Base-by-base conservation (phyloP, 2,329 filamentous ascomycete genomes). In the Exophiala alcalophila region DNA sequence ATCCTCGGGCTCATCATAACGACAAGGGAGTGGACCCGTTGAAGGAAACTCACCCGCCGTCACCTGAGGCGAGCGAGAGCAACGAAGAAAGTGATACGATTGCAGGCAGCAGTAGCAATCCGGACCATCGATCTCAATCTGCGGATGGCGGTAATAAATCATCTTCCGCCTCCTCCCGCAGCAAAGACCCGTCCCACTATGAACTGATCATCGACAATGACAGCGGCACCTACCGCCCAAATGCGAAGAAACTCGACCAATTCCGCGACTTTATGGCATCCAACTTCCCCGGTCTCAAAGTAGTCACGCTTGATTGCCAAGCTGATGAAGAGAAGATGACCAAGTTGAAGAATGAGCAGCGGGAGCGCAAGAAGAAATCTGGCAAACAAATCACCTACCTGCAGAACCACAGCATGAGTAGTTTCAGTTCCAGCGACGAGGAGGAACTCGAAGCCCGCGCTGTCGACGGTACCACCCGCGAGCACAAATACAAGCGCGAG, bases 191-290 rank as follows among this genome's bases (percentile, higher is more conserved):
- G 0, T 57, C 61, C 4, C 66, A 78, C 60, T 97, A 95, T 63
- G 84, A 94, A 61, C 77, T 97, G 6, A 72, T 92, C 52, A 96
- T 97, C 59, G 91, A 97, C 69, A 97, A 97, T 59, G 91, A 95
- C 65, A 88, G 83, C 40, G 91, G 91, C 8, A 97, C 91, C 0
- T 97, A 97, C 63, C 79, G 91, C 0, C 91, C 91, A 0, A 88
- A 94, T 59, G 84, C 84, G 42, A 74, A 81, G 8, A 73, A 86
- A 7, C 74, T 97, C 1, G 85, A 86, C 0, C 62, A 81, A 1
- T 71, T 97, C 1, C 80, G 83, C 38, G 59, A 71, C 8, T 94
- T 88, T 59, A 66, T 97, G 2, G 68, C 81, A 21, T 65, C 63
- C 16, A 88, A 91, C 53, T 80, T 96, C 23, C 86, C 86, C 0